A percentile compares a stretch with the other conserved stretches of the same genome.
phyloP scores from a whole-genome alignment of 176 grass and related monocot species.

The Carex parvula region DNA sequence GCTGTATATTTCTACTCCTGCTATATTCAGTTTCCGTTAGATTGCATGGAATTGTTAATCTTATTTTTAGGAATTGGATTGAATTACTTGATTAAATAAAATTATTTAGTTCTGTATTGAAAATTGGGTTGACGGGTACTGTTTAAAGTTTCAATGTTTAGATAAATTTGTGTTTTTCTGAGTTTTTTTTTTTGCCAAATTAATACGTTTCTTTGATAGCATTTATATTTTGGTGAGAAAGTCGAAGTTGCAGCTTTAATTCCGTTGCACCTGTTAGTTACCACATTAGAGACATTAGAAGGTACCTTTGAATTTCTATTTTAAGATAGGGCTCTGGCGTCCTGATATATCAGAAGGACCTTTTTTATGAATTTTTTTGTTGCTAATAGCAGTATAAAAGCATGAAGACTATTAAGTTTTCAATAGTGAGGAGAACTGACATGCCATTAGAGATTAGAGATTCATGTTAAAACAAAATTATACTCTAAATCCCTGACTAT shows the following conservation, averaged over 20 bases:
- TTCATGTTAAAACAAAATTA: not conserved
- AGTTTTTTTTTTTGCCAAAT: not conserved
- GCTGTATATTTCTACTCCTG: conserved; percentile 32
- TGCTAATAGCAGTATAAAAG: not conserved
- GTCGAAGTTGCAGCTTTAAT: not conserved
- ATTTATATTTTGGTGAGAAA: not conserved
- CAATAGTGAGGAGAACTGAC: not conserved
- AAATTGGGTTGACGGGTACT: not conserved
- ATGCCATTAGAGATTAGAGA: not conserved
- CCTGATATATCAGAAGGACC: not conserved
- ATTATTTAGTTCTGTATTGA: not conserved
- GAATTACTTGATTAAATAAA: not conserved
- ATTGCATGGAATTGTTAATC: not conserved
- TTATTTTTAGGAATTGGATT: not conserved
- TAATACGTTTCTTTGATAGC: not conserved
- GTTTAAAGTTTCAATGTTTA: not conserved
- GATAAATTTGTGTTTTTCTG: not conserved
- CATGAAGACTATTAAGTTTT: not conserved
- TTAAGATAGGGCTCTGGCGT: not conserved
- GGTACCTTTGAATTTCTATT: not conserved
- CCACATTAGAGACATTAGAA: not conserved
- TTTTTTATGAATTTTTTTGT: not conserved
- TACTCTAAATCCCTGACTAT: not conserved
- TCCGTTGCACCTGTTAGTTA: not conserved
- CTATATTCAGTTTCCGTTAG: not conserved